Evolutionary conservation across 345 rosid species (phyloP).

Genomic region (Hevea brasiliensis): DNA sequence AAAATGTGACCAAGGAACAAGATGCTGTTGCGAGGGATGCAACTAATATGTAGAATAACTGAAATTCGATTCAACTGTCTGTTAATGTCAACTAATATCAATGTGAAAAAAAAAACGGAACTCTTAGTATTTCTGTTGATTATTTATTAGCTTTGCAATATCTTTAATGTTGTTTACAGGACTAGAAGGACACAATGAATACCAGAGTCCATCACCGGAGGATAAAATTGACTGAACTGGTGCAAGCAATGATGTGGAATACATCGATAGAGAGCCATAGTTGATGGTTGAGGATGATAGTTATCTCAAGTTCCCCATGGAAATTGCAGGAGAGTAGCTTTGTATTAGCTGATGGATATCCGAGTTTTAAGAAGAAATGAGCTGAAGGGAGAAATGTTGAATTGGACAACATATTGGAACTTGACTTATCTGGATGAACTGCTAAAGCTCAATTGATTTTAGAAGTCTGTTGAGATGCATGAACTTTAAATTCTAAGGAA

Average conservation of each 20-base stretch:
- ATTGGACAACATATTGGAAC: neutral
- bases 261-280: neutral
- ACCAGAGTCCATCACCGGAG: neutral
- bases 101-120: neutral
- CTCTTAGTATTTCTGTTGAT: slow-evolving; percentile 5
- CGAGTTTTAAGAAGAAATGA: neutral
- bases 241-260: neutral
- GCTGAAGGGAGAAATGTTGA: neutral
- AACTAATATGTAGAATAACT: slow-evolving; percentile 1
- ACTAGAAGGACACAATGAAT: slow-evolving; percentile 24
- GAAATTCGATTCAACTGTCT: neutral
- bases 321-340: neutral
- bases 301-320: neutral
- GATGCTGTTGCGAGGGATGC: slow-evolving; percentile 19
- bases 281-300: neutral
- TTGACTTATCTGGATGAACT: neutral
- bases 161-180: slow-evolving; percentile 27
- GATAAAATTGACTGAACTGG: slow-evolving; percentile 14
- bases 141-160: slow-evolving; percentile 4
- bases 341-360: neutral
- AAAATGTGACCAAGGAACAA: slow-evolving; percentile 14
- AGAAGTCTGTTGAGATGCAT: slow-evolving; percentile 25
- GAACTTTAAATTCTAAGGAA: slow-evolving; percentile 12
- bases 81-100: slow-evolving; percentile 15
- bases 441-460: neutral